Evolutionary conservation across 768 basidiomycete species (phyloP).

Genomic region (Amanita rubescens): DNA sequence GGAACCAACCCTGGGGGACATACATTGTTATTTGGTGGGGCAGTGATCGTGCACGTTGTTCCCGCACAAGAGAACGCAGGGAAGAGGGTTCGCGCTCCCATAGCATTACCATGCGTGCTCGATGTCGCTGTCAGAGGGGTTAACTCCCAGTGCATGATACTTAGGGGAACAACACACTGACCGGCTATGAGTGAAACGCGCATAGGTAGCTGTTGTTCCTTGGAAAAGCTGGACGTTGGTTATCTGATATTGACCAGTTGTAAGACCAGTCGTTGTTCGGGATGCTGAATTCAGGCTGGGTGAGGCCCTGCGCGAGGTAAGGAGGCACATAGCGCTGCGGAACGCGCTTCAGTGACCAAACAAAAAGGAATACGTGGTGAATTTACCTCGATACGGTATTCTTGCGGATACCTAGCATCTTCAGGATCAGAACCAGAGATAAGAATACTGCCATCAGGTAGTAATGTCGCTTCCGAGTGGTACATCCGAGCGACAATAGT

Average conservation of each 20-base stretch:
- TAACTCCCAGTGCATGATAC: slow-evolving; percentile 5
- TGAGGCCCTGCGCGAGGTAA: slow-evolving; percentile 60
- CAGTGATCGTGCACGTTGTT: slow-evolving; percentile 67
- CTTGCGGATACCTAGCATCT: slow-evolving; percentile 55
- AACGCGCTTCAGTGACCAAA: background rate
- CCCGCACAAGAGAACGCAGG: slow-evolving; percentile 64
- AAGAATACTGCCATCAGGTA: slow-evolving; percentile 68
- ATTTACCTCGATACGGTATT: slow-evolving; percentile 56
- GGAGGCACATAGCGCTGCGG: slow-evolving; percentile 77
- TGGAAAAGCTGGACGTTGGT: slow-evolving; percentile 37
- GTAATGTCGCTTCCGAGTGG: slow-evolving; percentile 68
- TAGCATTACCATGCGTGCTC: slow-evolving; percentile 71
- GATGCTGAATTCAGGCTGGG: slow-evolving; percentile 57
- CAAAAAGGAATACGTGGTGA: background rate
- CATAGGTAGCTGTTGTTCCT: slow-evolving; percentile 36
- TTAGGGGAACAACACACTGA: slow-evolving; percentile 20
- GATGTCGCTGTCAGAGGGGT: slow-evolving; percentile 43
- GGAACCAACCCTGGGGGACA: slow-evolving; percentile 75
- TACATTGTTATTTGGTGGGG: slow-evolving; percentile 61
- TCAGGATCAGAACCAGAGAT: slow-evolving; percentile 74
- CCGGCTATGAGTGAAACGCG: slow-evolving; percentile 60
- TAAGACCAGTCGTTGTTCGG: slow-evolving; percentile 57
- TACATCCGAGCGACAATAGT: slow-evolving; percentile 74
- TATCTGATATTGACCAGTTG: slow-evolving; percentile 46
- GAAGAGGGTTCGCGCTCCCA: slow-evolving; percentile 68